Conservation (phyloP, 2,329 filamentous ascomycete species). For the Aureobasidium musti region DNA sequence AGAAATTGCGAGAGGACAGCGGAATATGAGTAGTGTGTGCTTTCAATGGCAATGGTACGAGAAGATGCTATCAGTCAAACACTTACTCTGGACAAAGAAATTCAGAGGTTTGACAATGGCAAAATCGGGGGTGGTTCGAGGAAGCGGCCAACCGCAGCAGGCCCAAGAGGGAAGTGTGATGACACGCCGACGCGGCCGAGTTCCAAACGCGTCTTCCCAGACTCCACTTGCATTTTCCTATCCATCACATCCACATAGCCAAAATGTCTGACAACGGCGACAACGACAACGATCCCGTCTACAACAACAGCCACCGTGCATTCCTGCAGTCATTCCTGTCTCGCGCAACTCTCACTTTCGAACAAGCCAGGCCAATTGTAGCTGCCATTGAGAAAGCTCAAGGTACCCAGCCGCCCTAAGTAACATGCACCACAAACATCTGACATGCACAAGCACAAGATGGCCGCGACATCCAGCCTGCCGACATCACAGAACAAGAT, state of each 20-base stretch:
- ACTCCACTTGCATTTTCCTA: background rate
- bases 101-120: background rate
- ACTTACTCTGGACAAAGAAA: constrained; percentile 5
- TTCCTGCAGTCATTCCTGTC: constrained; percentile 89
- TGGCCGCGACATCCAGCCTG: constrained; percentile 49
- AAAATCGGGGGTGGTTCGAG: background rate
- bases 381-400: constrained; percentile 71
- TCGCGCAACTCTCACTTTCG: constrained; percentile 72
- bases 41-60: background rate
- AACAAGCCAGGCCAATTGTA: constrained; percentile 71
- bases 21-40: background rate
- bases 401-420: constrained; percentile 52
- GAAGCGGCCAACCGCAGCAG: background rate
- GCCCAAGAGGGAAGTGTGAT: constrained; percentile 20
- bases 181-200: constrained; percentile 14
- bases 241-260: background rate
- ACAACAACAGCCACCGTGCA: constrained; percentile 73
- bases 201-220: constrained; percentile 23
- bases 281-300: constrained; percentile 37
- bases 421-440: background rate
- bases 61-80: background rate
- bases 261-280: constrained; percentile 21
- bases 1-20: background rate
- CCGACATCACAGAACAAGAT: constrained; percentile 67
- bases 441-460: background rate